A percentile compares a stretch with the other conserved stretches of the same genome.
Conservation (phyloP, 352 stramenopile species). For the Globisporangium mamillatum region DNA sequence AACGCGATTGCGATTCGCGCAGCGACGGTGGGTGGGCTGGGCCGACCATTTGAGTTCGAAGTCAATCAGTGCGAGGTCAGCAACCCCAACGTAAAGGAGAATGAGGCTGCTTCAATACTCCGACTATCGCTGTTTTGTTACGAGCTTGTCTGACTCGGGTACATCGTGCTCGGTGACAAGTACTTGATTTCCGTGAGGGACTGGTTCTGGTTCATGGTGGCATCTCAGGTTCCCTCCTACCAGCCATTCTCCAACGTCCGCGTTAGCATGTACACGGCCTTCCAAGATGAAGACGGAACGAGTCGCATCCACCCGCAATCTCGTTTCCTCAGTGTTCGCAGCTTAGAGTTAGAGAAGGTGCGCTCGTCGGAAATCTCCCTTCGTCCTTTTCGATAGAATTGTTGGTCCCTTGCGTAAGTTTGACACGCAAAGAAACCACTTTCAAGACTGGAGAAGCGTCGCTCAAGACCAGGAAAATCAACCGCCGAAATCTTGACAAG, state of each 20-base stretch:
- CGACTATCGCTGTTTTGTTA: slow-evolving; percentile 1
- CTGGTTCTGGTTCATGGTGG: slow-evolving; percentile 10
- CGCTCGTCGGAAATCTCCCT: slow-evolving; percentile 7
- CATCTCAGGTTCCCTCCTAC: neutral
- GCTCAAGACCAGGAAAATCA: neutral
- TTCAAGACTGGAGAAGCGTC: neutral
- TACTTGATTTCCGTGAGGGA: slow-evolving; percentile 24
- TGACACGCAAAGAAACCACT: neutral
- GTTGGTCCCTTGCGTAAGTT: neutral
- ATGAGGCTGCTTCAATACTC: no score
- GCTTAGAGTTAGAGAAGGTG: neutral
- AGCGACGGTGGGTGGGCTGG: no score
- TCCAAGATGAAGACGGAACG: neutral
- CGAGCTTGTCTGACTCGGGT: slow-evolving; percentile 18
- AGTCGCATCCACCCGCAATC: slow-evolving; percentile 4
- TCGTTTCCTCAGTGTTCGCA: neutral
- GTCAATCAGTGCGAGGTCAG: neutral
- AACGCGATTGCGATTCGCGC: no score
- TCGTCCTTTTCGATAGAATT: neutral
- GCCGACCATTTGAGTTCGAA: neutral
- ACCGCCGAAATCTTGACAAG: neutral
- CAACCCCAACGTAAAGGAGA: neutral
- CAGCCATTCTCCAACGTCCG: slow-evolving; percentile 11
- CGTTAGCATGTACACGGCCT: slow-evolving; percentile 1
- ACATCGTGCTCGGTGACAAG: slow-evolving; percentile 18